A percentile compares a stretch with the other conserved stretches of the same genome.
Evolutionary conservation across 768 basidiomycete species (phyloP).

Genomic region (Boletus huronensis): DNA sequence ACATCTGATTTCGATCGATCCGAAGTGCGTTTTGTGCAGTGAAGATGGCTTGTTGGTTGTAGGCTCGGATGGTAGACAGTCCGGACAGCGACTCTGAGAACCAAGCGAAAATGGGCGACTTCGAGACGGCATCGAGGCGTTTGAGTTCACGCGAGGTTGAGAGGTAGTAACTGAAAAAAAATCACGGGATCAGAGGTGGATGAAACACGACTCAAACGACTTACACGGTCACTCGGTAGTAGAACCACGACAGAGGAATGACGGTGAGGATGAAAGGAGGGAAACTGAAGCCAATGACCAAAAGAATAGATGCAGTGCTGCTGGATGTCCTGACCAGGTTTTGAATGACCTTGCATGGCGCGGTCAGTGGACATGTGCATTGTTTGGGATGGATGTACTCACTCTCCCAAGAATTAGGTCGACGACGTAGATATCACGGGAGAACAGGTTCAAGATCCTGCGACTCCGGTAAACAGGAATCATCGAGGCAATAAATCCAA

Average conservation of each 20-base stretch:
- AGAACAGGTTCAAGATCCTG: constrained; percentile 88
- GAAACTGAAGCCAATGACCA: constrained; percentile 79
- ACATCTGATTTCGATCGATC: constrained; percentile 85
- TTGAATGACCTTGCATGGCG: constrained; percentile 50
- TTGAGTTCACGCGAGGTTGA: constrained; percentile 85
- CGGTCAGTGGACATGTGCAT: not conserved
- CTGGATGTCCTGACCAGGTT: constrained; percentile 64
- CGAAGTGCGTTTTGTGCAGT: constrained; percentile 64
- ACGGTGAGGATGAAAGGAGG: constrained; percentile 78
- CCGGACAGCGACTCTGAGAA: constrained; percentile 77
- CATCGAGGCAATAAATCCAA: not conserved
- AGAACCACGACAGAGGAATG: constrained; percentile 75
- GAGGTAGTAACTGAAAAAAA: constrained; percentile 70
- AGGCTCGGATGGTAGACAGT: constrained; percentile 80
- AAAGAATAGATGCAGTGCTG: constrained; percentile 53
- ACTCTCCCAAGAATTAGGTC: constrained; percentile 78
- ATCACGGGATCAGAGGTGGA: not conserved
- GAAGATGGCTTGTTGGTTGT: constrained; percentile 67
- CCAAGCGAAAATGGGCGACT: constrained; percentile 89
- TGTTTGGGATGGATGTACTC: not conserved
- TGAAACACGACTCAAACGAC: constrained; percentile 16
- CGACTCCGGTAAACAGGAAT: not conserved
- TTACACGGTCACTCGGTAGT: constrained; percentile 75
- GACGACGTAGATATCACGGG: constrained; percentile 81
- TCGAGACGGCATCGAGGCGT: constrained; percentile 82